Base-by-base conservation (phyloP, 345 rosid species). In the Bretschneidera sinensis region DNA sequence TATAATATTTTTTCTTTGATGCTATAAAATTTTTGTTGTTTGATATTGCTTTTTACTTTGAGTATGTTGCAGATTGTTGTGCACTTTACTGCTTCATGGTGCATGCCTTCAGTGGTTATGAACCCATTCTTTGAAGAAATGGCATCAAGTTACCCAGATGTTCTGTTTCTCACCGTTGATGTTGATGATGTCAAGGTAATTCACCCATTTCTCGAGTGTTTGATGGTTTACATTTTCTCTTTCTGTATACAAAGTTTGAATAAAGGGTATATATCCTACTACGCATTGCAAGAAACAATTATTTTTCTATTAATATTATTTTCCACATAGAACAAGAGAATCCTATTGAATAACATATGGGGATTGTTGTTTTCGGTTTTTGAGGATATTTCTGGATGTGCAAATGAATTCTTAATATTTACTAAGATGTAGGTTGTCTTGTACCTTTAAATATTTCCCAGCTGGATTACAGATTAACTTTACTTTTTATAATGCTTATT, bases 51-150 rank as follows among this genome's bases (percentile, higher is more conserved):
- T 21, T 55, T 48, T 21, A 22, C 19, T 35, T 59, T 61, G 48
- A 53, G 18, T 9, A 45, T 48, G 39, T 76, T 74, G 60, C 76
- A 90, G 97, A 59, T 86, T 63, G 80, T 86, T 75, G 90, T 78
- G 24, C 97, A 94, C 79, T 94, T 94, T 66, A 85, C 92, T 53
- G 96, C 98, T 57, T 60, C 88, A 51, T 89, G 98, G 98, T 92
- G 97, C 55, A 65, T 84, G 63, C 98, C 97, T 60, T 92, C 98
- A 21, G 87, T 89, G 81, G 92, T 71, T 21, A 92, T 92, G 98
- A 89, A 79, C 54, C 84, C 92, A 0, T 64, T 73, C 61, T 81
- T 87, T 47, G 91, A 86, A 71, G 97, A 88, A 54, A 55, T 87
- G 57, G 88, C 97, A 5, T 71, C 80, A 11, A 53, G 57, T 69